phyloP scores from a whole-genome alignment of 352 stramenopile species.

The Globisporangium cylindrosporum region DNA sequence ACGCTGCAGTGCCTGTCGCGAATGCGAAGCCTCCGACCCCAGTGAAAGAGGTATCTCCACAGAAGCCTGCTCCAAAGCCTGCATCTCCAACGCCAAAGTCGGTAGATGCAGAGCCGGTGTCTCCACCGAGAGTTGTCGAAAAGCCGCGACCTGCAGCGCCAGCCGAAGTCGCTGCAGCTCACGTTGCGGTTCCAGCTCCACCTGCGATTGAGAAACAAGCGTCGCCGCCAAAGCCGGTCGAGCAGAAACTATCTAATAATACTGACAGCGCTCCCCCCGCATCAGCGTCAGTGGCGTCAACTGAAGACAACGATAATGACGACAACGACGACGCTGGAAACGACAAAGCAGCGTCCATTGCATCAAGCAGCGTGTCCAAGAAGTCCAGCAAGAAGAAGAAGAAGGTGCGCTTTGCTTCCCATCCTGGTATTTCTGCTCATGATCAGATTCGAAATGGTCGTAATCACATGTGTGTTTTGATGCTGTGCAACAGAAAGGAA shows the following conservation, averaged over 20 bases:
- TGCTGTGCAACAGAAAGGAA: background rate
- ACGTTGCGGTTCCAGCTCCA: conserved; percentile 13
- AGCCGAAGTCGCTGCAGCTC: conserved; percentile 8
- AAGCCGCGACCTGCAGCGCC: background rate
- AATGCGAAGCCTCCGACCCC: conserved; percentile 14
- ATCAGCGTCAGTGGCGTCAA: conserved; percentile 2
- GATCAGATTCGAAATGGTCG: background rate
- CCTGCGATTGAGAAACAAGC: conserved; percentile 16
- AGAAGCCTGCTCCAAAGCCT: background rate
- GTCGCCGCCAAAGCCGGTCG: conserved; percentile 20
- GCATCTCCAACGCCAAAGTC: conserved; percentile 7
- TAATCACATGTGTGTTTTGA: background rate
- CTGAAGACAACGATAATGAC: conserved; percentile 27
- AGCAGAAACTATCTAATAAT: conserved; percentile 6
- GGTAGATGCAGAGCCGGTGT: background rate
- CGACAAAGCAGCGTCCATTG: conserved; percentile 25
- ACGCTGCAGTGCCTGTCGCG: background rate
- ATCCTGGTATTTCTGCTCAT: conserved; percentile 2
- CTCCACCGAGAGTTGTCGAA: background rate
- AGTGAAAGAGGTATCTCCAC: background rate
- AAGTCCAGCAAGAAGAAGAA: conserved; percentile 80
- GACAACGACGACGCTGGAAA: conserved; percentile 31
- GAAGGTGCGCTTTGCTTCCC: conserved; percentile 10
- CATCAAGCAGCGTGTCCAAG: conserved; percentile 31
- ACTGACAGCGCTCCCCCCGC: background rate